These are phyloP conservation scores for Trifolium fragiferum DNA, from an alignment of 306 rosid species.

Conservation along the genomic window DNA sequence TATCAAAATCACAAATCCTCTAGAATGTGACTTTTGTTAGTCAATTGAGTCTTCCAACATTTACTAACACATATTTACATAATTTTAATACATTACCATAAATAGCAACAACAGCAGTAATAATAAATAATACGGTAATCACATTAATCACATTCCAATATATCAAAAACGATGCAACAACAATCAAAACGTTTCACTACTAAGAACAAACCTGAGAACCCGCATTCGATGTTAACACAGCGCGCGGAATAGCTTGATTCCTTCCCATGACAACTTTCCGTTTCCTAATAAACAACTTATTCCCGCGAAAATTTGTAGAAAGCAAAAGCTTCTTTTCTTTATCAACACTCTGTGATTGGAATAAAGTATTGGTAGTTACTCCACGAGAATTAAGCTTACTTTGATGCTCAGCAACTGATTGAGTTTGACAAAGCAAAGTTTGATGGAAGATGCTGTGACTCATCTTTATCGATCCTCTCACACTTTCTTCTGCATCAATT, in stretches of 20 bases:
- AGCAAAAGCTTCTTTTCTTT: conserved; percentile 58
- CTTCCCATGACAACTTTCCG: conserved; percentile 58
- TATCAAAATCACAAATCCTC: background rate
- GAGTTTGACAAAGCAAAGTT: conserved; percentile 57
- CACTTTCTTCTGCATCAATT: conserved; percentile 52
- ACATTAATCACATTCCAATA: conserved; percentile 9
- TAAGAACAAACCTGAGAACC: conserved; percentile 60
- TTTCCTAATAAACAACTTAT: conserved; percentile 51
- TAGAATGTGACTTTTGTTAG: background rate
- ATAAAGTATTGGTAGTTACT: conserved; percentile 55
- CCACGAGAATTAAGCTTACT: conserved; percentile 68
- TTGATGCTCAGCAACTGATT: conserved; percentile 54
- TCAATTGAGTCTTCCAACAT: background rate
- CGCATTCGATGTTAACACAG: conserved; percentile 61
- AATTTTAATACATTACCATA: background rate
- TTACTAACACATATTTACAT: background rate
- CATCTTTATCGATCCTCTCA: conserved; percentile 60
- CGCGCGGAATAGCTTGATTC: conserved; percentile 54
- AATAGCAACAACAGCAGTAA: background rate
- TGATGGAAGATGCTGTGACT: conserved; percentile 71
- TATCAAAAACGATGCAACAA: background rate
- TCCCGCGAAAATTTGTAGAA: conserved; percentile 65
- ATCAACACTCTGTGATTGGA: conserved; percentile 49
- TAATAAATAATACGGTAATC: too few species aligned
- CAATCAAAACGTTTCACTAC: conserved; percentile 3